A percentile compares a stretch with the other conserved stretches of the same genome.
phyloP scores from a whole-genome alignment of 148 eudicot species.

The Fagopyrum esculentum region DNA sequence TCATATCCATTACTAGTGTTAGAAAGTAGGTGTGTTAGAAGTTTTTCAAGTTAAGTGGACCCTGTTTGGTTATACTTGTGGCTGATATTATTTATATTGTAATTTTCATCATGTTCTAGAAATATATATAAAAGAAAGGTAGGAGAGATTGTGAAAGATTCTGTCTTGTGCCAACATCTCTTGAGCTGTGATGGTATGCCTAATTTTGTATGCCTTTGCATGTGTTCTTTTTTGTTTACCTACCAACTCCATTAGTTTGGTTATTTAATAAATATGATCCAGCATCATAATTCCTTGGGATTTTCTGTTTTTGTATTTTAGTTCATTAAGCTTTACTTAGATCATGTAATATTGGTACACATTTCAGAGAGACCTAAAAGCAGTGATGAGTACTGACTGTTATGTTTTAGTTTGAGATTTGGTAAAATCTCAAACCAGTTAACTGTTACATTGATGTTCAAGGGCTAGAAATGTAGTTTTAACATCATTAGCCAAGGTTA shows the following conservation, averaged over 20 bases:
- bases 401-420: no score
- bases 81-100: not conserved
- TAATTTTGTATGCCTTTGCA: not conserved
- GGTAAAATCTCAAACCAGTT: no score
- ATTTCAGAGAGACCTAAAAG: no score
- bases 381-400: no score
- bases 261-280: constrained; percentile 1
- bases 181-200: not conserved
- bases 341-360: not conserved
- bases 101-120: not conserved
- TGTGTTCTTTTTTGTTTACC: not conserved
- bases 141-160: not conserved
- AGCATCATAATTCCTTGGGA: not conserved
- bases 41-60: not conserved
- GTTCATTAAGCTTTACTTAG: not conserved
- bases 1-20: not conserved
- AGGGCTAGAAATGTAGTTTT: not conserved
- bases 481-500: not conserved
- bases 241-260: not conserved
- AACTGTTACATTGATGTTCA: not conserved
- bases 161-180: not conserved
- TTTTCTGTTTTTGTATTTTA: not conserved
- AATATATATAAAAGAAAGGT: not conserved
- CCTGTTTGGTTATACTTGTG: not conserved
- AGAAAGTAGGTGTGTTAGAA: not conserved